Conservation (phyloP, 2,329 filamentous ascomycete genomes). For the Fusarium torreyae region DNA sequence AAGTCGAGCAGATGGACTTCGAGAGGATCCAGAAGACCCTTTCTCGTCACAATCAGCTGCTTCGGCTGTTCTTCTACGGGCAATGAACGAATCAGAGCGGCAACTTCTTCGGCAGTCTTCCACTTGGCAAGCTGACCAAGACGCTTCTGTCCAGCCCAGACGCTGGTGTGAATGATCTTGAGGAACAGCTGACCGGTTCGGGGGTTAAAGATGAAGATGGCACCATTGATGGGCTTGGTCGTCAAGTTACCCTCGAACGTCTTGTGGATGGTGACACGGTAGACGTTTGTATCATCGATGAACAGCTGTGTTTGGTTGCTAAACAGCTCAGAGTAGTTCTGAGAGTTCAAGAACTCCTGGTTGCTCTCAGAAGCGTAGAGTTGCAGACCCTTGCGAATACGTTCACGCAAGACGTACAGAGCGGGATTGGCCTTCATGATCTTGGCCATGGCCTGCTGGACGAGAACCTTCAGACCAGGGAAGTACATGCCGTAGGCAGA, state of each 20-base stretch:
- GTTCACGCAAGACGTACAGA: conserved; percentile 94
- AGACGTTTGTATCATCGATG: conserved; percentile 99
- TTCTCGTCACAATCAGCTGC: conserved; percentile 97
- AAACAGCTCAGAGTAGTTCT: conserved; percentile 99
- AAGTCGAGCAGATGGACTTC: conserved; percentile 98
- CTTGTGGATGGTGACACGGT: conserved; percentile 99
- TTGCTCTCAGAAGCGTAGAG: conserved; percentile 98
- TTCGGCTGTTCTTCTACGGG: conserved; percentile 99
- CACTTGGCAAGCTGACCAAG: conserved; percentile 97
- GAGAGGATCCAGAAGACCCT: conserved; percentile 95
- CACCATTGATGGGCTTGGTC: conserved; percentile 98
- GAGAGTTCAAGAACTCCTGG: conserved; percentile 98
- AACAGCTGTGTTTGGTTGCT: conserved; percentile 99
- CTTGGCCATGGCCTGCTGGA: conserved; percentile 99
- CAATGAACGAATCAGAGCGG: conserved; percentile 93
- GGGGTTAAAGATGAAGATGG: conserved; percentile 99
- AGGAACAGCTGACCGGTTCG: conserved; percentile 96
- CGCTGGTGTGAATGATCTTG: conserved; percentile 99
- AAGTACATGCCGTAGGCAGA: conserved; percentile 99
- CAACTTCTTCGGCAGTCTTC: conserved; percentile 99
- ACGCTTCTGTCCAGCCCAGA: conserved; percentile 99
- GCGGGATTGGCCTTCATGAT: conserved; percentile 99
- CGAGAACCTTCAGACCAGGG: conserved; percentile 92
- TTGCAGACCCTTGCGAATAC: conserved; percentile 98
- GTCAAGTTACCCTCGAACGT: conserved; percentile 99